A percentile compares a stretch with the other conserved stretches of the same genome.
These are phyloP conservation scores for Aspergillus heteromorphus DNA, from an alignment of 495 filamentous ascomycete species.

Conservation along the genomic window DNA sequence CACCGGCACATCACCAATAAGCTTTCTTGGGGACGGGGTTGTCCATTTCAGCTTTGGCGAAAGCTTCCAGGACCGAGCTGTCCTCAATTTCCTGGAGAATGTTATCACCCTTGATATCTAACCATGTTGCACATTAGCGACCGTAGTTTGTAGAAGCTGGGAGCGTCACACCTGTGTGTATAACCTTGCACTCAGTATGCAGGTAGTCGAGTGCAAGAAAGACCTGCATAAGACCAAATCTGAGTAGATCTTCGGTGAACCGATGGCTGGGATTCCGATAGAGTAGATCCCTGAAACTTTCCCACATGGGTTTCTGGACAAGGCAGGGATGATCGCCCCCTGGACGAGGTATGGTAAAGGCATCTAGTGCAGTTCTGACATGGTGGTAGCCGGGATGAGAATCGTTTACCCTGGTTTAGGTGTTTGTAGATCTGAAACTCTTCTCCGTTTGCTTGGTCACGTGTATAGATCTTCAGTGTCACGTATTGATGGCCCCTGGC, in stretches of 20 bases:
- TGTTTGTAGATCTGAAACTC: constrained; percentile 26
- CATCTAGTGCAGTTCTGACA: constrained; percentile 25
- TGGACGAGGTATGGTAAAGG: constrained; percentile 24
- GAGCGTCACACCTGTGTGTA: constrained; percentile 32
- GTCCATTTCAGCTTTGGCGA: constrained; percentile 24
- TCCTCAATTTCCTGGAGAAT: constrained; percentile 40
- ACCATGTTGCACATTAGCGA: constrained; percentile 3
- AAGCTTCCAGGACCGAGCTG: constrained; percentile 30
- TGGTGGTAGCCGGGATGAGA: constrained; percentile 24
- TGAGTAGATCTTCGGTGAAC: constrained; percentile 29
- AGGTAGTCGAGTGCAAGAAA: constrained; percentile 41
- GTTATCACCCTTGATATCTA: constrained; percentile 42
- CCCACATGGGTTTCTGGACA: constrained; percentile 38
- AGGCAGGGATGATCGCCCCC: constrained; percentile 31
- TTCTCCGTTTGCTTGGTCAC: constrained; percentile 17
- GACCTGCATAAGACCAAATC: constrained; percentile 26
- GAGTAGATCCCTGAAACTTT: constrained; percentile 32
- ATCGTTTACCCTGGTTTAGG: constrained; percentile 13
- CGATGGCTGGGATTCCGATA: constrained; percentile 24
- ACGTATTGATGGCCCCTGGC: constrained; percentile 36
- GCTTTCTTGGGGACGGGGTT: constrained; percentile 37
- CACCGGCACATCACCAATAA: constrained; percentile 23
- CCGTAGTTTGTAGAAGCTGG: too few relatives aligned
- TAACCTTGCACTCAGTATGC: constrained; percentile 45
- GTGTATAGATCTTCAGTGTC: constrained; percentile 37